Evolutionary conservation across 306 rosid species (phyloP).

Genomic region (Medicago arabica): DNA sequence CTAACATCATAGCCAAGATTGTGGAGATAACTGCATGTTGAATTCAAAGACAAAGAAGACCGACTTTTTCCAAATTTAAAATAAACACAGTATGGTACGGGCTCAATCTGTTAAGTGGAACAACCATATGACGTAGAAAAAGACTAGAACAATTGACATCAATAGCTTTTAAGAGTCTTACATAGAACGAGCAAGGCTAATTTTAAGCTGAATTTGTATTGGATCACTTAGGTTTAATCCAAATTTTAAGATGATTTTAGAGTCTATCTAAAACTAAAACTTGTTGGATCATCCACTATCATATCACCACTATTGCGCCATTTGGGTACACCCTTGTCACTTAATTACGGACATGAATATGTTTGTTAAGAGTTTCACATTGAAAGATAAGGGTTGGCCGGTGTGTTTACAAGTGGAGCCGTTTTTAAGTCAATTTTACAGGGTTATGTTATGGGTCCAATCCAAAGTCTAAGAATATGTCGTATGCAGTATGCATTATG

Average conservation of each 20-base stretch:
- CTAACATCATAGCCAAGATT: conserved; percentile 31
- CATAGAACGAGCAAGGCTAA: no score
- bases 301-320: no score
- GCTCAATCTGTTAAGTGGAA: background rate
- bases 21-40: conserved; percentile 30
- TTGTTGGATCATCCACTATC: no score
- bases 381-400: background rate
- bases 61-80: conserved; percentile 22
- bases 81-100: background rate
- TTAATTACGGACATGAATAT: no score
- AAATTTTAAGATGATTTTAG: no score
- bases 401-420: background rate
- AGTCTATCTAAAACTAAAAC: background rate
- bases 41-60: conserved; percentile 28
- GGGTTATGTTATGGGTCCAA: no score
- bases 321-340: background rate
- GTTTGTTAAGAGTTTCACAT: background rate
- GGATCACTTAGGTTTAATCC: no score
- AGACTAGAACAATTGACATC: conserved; percentile 12
- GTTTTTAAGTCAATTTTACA: no score
- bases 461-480: background rate
- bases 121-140: conserved; percentile 12
- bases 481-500: background rate
- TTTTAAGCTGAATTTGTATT: no score
- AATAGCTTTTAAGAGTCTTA: background rate